phyloP scores from a whole-genome alignment of 176 grass and related monocot species.

The Dendrocalamus sinicus region DNA sequence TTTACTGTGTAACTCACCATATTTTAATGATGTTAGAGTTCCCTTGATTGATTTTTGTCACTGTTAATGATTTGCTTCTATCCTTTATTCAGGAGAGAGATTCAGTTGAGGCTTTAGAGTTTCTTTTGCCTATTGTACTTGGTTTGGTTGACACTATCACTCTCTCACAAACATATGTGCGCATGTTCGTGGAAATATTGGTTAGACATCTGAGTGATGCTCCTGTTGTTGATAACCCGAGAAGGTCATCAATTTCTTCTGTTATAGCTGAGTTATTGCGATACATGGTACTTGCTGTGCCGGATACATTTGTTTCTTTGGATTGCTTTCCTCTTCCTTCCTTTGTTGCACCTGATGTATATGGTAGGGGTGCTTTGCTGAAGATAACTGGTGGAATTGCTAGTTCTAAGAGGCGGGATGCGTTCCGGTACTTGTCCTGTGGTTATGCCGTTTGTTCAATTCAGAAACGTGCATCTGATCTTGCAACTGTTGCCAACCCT shows the following conservation, averaged over 20 bases:
- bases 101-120: constrained; percentile 79
- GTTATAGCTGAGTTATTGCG: constrained; percentile 76
- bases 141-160: constrained; percentile 75
- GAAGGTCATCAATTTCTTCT: constrained; percentile 66
- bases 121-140: constrained; percentile 79
- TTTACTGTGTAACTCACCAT: not conserved
- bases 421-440: constrained; percentile 78
- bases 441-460: constrained; percentile 83
- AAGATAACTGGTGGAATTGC: constrained; percentile 71
- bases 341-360: constrained; percentile 70
- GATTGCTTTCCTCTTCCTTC: constrained; percentile 96
- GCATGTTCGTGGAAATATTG: constrained; percentile 76
- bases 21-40: constrained; percentile 37
- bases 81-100: constrained; percentile 80
- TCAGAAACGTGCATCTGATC: constrained; percentile 77
- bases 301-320: constrained; percentile 97
- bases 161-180: constrained; percentile 86
- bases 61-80: constrained; percentile 40
- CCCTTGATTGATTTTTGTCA: constrained; percentile 14
- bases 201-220: constrained; percentile 66
- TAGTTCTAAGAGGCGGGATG: constrained; percentile 72
- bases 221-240: constrained; percentile 55
- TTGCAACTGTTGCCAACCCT: constrained; percentile 83
- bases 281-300: constrained; percentile 87
- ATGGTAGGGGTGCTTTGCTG: constrained; percentile 66